phyloP scores from a whole-genome alignment of 495 filamentous ascomycete species.

The Penicillium soppii region DNA sequence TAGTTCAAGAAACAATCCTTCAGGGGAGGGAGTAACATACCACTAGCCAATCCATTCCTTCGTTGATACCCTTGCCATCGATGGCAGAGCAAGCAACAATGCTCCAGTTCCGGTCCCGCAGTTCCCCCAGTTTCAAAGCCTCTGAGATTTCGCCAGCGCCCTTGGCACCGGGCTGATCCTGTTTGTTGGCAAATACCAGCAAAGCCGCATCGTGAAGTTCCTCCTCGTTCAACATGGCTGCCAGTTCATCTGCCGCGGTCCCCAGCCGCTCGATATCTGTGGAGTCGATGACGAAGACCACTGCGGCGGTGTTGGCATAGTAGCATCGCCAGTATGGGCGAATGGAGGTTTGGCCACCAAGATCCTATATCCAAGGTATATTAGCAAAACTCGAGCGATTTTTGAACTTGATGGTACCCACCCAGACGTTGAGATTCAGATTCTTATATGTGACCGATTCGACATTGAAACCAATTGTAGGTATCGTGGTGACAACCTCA shows the following conservation, averaged over 20 bases:
- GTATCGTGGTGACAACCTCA: conserved; percentile 98
- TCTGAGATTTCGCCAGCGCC: conserved; percentile 96
- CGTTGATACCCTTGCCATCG: conserved; percentile 87
- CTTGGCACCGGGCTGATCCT: conserved; percentile 96
- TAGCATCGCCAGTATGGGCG: conserved; percentile 99
- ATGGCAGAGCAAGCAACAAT: conserved; percentile 97
- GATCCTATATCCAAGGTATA: conserved; percentile 59
- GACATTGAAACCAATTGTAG: conserved; percentile 98
- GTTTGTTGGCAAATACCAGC: conserved; percentile 97
- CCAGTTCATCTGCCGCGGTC: conserved; percentile 88
- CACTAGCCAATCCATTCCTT: conserved; percentile 99
- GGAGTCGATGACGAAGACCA: conserved; percentile 96
- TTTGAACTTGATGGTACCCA: conserved; percentile 33
- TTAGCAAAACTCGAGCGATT: not conserved
- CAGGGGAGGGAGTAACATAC: conserved; percentile 52
- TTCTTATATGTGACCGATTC: conserved; percentile 97
- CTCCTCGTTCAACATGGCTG: conserved; percentile 95
- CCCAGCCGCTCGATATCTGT: conserved; percentile 94
- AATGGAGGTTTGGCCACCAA: conserved; percentile 95
- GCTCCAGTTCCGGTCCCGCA: conserved; percentile 97
- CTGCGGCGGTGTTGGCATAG: conserved; percentile 98
- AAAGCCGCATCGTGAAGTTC: conserved; percentile 90
- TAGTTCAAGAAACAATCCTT: not conserved
- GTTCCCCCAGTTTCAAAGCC: conserved; percentile 80
- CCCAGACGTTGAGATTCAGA: conserved; percentile 98